phyloP scores from a whole-genome alignment of 129 eudicot species.

The Glebionis coronaria region DNA sequence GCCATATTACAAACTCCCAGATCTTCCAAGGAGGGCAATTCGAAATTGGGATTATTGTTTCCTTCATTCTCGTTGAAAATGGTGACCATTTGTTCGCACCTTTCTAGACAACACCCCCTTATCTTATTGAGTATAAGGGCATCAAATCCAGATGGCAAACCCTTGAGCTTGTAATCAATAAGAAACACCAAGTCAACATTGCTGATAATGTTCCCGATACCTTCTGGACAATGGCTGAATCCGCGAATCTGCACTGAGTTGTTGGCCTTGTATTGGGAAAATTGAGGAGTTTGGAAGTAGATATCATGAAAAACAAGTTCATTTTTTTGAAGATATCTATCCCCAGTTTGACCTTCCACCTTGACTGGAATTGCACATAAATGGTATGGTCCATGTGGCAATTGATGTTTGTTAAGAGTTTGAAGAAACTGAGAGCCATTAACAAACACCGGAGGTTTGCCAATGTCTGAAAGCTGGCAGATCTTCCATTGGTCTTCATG shows the following conservation, averaged over 20 bases:
- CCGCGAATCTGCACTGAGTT: constrained; percentile 39
- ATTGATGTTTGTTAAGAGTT: constrained; percentile 9
- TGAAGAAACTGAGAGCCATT: constrained; percentile 29
- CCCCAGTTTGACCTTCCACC: constrained; percentile 9
- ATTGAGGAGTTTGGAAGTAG: constrained; percentile 17
- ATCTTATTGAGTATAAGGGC: constrained; percentile 16
- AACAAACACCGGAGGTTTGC: constrained; percentile 18
- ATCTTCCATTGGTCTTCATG: constrained; percentile 32
- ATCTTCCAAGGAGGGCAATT: background rate
- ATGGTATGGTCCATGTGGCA: constrained; percentile 10
- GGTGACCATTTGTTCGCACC: constrained; percentile 31
- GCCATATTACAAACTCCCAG: constrained; percentile 25
- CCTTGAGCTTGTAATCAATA: constrained; percentile 33
- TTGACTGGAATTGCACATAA: constrained; percentile 31
- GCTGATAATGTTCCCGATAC: constrained; percentile 28
- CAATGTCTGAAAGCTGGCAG: constrained; percentile 18
- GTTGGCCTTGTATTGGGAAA: constrained; percentile 1
- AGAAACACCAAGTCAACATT: constrained; percentile 22
- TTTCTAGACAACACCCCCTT: constrained; percentile 48
- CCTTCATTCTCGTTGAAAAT: constrained; percentile 22
- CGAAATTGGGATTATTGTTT: background rate
- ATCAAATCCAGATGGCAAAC: constrained; percentile 20
- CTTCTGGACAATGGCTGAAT: constrained; percentile 30
- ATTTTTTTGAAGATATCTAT: constrained; percentile 21
- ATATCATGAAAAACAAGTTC: constrained; percentile 37